Evolutionary conservation across 345 rosid species (phyloP), one percentile per base, ranked within the genome.

Genomic region (Leavenworthia alabamica): DNA sequence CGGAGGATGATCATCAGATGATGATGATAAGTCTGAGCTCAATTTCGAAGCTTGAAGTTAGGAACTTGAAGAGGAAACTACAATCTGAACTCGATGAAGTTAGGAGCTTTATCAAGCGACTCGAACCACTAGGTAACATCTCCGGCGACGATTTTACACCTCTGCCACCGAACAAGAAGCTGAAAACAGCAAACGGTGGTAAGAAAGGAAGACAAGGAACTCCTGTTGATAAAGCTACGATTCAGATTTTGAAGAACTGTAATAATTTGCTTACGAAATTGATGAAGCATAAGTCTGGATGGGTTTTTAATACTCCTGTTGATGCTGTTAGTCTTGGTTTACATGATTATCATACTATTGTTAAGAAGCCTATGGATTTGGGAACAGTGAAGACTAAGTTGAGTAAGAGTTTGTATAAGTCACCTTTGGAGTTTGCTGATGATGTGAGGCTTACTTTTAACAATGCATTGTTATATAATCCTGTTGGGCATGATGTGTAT

Each of bases 351-450:
- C 76, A 75, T 42, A 76, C 62, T 3, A 86, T 89, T 40, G 66
- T 92, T 52, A 82, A 82, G 77, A 83, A 78, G 52, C 98, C 96
- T 0, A 92, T 92, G 98, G 98, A 92, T 84, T 80, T 92, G 70
- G 96, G 96, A 8, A 83, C 96, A 0, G 90, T 92, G 64, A 83
- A 82, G 76, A 73, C 52, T 67, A 83, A 77, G 78, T 68, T 86
- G 83, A 75, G 69, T 52, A 82, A 82, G 64, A 81, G 75, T 40
- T 71, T 54, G 82, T 92, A 89, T 51, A 77, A 84, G 73, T 82
- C 90, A 0, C 82, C 96, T 0, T 66, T 51, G 76, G 89, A 82
- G 54, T 89, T 92, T 74, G 90, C 89, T 2, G 85, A 86, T 53
- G 98, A 92, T 54, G 88, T 92, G 62, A 85, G 86, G 59, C 82